Percentiles rank a stretch among this genome's conserved stretches.
phyloP scores from a whole-genome alignment of 495 filamentous ascomycete species.

The Glonium stellatum region DNA sequence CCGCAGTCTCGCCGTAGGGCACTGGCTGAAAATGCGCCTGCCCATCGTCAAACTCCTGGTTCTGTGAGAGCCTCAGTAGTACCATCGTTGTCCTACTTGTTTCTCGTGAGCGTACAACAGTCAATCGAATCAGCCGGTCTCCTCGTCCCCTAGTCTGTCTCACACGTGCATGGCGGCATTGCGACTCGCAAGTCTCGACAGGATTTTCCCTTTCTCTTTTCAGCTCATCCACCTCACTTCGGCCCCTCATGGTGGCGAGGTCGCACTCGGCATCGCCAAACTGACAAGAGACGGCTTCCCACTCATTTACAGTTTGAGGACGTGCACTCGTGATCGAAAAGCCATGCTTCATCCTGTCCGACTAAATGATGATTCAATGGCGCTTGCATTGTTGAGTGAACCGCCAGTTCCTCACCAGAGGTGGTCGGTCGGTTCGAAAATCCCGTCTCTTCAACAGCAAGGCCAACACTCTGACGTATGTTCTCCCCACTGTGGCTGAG shows the following conservation, averaged over 20 bases:
- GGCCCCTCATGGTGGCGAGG: not conserved
- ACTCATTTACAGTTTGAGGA: too few relatives aligned
- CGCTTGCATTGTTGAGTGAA: too few relatives aligned
- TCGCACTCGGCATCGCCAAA: not conserved
- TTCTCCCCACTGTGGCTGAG: too few relatives aligned
- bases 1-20: not conserved
- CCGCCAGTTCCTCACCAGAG: too few relatives aligned
- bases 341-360: too few relatives aligned
- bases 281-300: too few relatives aligned
- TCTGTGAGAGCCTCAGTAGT: not conserved
- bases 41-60: not conserved
- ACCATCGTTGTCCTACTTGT: not conserved
- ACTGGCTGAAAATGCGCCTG: too few relatives aligned
- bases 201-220: not conserved
- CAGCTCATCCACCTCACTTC: not conserved
- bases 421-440: too few relatives aligned
- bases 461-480: too few relatives aligned
- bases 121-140: not conserved
- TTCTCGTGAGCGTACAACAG: not conserved
- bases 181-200: not conserved
- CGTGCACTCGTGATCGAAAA: too few relatives aligned
- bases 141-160: not conserved
- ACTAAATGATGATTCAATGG: too few relatives aligned
- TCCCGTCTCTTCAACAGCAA: too few relatives aligned
- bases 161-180: not conserved